Conservation (phyloP, 139 green algal species). For the Eudorina sp. region DNA sequence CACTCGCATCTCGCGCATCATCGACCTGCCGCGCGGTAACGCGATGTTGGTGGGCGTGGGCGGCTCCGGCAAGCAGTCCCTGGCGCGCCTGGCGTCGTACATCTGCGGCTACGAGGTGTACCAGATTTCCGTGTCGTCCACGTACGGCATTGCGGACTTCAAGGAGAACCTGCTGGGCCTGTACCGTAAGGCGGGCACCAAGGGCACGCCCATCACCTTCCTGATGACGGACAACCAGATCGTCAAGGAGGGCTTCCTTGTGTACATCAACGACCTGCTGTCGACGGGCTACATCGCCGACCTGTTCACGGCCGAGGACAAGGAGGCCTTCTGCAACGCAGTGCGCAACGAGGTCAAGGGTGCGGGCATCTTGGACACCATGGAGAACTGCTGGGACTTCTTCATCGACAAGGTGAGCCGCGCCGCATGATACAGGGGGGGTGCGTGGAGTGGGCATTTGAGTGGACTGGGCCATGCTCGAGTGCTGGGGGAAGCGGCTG, state of each 20-base stretch:
- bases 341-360: constrained; percentile 88
- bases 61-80: constrained; percentile 88
- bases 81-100: constrained; percentile 82
- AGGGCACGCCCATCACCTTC: constrained; percentile 89
- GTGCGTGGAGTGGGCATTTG: too few species aligned
- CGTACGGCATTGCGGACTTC: constrained; percentile 88
- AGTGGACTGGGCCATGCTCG: too few species aligned
- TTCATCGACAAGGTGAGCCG: constrained; percentile 86
- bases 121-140: constrained; percentile 87
- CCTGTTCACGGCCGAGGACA: constrained; percentile 90
- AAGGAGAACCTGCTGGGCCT: constrained; percentile 92
- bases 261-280: constrained; percentile 93
- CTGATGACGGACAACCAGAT: constrained; percentile 89
- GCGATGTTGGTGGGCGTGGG: constrained; percentile 92
- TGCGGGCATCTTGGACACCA: constrained; percentile 82
- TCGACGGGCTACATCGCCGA: constrained; percentile 89
- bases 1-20: constrained; percentile 87
- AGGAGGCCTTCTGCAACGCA: constrained; percentile 90
- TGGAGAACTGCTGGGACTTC: constrained; percentile 87
- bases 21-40: constrained; percentile 86
- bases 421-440: constrained; percentile 75
- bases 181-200: constrained; percentile 87
- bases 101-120: constrained; percentile 85
- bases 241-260: constrained; percentile 89
- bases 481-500: too few species aligned